Conservation (phyloP, 2,329 filamentous ascomycete species). For the Nannizziopsis arthrosporioides region DNA sequence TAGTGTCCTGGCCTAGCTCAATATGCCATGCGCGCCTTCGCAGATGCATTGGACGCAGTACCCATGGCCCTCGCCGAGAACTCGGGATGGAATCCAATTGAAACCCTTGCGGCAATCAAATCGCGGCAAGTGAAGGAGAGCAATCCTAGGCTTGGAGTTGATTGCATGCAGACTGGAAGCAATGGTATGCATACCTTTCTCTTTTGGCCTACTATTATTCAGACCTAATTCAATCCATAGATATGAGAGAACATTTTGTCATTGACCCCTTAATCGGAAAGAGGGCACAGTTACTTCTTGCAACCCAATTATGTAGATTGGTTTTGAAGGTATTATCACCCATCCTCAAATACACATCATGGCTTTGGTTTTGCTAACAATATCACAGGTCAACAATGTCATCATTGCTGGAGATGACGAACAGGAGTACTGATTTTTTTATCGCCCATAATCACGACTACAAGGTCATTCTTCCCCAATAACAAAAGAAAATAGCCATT, state of each 20-base stretch:
- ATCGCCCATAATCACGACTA: background rate
- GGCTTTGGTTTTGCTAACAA: background rate
- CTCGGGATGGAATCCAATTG: conserved; percentile 88
- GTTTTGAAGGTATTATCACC: conserved; percentile 61
- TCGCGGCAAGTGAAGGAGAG: conserved; percentile 87
- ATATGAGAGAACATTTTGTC: conserved; percentile 97
- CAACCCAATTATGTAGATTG: conserved; percentile 96
- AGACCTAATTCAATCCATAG: conserved; percentile 29
- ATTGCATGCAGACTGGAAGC: conserved; percentile 91
- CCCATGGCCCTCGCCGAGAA: conserved; percentile 97
- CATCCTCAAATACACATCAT: background rate
- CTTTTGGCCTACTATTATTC: background rate
- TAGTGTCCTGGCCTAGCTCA: conserved; percentile 91
- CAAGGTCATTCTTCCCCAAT: too few relatives aligned
- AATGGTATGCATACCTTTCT: conserved; percentile 49
- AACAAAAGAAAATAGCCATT: too few relatives aligned
- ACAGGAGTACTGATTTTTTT: conserved; percentile 58
- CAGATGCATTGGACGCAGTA: conserved; percentile 83
- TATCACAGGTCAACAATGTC: conserved; percentile 65
- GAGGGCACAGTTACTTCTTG: conserved; percentile 89
- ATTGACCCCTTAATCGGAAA: conserved; percentile 98
- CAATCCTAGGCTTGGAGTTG: conserved; percentile 70
- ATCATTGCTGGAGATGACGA: conserved; percentile 82
- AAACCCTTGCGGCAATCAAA: conserved; percentile 89
- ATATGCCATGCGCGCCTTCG: conserved; percentile 96